Evolutionary conservation across 1,284 basidiomycete genomes (phyloP), one percentile per base, ranked within the genome.

Genomic region (Ganoderma sinense): DNA sequence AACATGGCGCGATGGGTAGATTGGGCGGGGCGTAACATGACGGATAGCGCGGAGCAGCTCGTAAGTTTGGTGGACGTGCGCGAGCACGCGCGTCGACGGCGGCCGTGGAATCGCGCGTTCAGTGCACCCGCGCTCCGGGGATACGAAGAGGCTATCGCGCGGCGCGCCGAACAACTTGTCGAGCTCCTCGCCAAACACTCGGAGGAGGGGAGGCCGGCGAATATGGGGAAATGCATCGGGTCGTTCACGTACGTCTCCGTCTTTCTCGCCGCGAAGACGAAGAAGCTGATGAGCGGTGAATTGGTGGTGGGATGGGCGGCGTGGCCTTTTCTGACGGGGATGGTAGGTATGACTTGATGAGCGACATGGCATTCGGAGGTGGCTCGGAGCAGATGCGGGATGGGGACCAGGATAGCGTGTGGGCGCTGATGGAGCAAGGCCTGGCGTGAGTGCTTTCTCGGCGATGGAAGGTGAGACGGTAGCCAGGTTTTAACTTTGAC

Each of bases 41-140:
- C 71, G 55, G 60, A 56, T 39, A 36, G 65, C 39, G 58, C 68
- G 40, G 55, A 65, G 41, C 62, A 65, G 16, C 71, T 85, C 43
- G 79, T 84, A 31, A 74, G 74, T n/a, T 74, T 78, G 10, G 77
- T 78, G 11, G 76, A 83, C 71, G 69, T 78, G 29, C 76, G 75
- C 39, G 78, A 80, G 36, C 85, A 86, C 70, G 76, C 80, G 2
- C 77, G 78, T 13, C 74, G 81, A 41, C 82, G 85, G 31, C 80
- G 79, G 66, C 79, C 80, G 8, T 86, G 85, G 85, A 82, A 80
- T 67, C 78, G 79, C 48, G 85, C 80, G 8, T 83, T 86, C 71
- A 81, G 77, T 63, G 76, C 78, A 6, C 74, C 78, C 23, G 76
- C 83, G 11, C 69, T 86, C 20, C 82, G 76, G 69, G 82, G 80